phyloP scores from a whole-genome alignment of 176 grass and related monocot genomes.

The Phyllostachys edulis region DNA sequence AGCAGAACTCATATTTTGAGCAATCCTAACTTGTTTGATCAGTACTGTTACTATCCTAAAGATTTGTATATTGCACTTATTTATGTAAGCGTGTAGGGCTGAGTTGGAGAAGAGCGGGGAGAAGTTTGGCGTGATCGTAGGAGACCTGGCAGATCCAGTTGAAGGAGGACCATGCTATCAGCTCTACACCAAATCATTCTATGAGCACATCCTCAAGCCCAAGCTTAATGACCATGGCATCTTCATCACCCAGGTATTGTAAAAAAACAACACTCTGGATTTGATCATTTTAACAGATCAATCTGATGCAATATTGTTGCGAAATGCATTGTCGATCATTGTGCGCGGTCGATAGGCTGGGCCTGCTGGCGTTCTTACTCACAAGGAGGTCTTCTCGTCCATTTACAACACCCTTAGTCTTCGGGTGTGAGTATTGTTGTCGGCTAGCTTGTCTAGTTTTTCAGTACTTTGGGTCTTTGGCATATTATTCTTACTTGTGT shows the following conservation, averaged over 20 bases:
- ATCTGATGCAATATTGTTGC: background rate
- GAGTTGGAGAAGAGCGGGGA: constrained; percentile 65
- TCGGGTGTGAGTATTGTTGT: constrained; percentile 53
- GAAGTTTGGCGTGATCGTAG: constrained; percentile 67
- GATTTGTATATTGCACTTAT: background rate
- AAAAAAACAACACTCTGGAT: background rate
- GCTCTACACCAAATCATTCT: constrained; percentile 90
- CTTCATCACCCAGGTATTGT: constrained; percentile 65
- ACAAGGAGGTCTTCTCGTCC: constrained; percentile 77
- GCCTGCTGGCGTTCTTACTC: constrained; percentile 70
- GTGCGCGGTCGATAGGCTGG: constrained; percentile 45
- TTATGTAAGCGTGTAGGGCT: constrained; percentile 28
- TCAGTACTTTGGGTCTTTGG: background rate
- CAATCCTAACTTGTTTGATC: background rate
- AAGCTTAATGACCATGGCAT: constrained; percentile 59
- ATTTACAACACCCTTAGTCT: constrained; percentile 80
- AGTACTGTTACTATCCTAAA: background rate
- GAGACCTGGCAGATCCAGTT: constrained; percentile 74
- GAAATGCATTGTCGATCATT: background rate
- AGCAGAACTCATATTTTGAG: background rate
- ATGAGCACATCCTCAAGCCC: constrained; percentile 56
- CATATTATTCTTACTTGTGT: background rate
- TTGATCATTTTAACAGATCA: background rate
- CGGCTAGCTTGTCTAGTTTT: background rate
- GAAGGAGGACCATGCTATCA: constrained; percentile 80